Percentiles rank a stretch among this genome's conserved stretches.
Evolutionary conservation across 139 green algal species (phyloP).

Genomic region (Tetratostichococcus sp.): DNA sequence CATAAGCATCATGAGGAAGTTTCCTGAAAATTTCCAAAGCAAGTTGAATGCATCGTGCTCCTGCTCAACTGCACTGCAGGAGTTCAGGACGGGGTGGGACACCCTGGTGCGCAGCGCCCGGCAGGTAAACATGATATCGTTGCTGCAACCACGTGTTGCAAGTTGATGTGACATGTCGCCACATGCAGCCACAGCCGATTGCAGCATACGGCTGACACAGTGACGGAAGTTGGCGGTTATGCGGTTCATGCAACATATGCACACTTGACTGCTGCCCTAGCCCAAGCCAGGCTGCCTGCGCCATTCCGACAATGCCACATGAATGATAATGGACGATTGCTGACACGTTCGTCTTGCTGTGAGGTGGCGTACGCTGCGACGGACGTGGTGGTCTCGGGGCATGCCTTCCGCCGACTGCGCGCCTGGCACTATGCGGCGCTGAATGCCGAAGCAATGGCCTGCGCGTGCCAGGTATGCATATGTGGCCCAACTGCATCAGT

Average conservation of each 20-base stretch:
- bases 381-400: constrained; percentile 34
- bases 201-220: no score
- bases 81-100: constrained; percentile 45
- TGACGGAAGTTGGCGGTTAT: not conserved
- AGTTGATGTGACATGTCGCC: no score
- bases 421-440: constrained; percentile 35
- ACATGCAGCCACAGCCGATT: no score
- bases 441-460: not conserved
- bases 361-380: constrained; percentile 53
- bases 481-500: not conserved
- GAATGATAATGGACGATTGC: no score
- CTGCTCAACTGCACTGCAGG: not conserved
- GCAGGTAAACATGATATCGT: not conserved
- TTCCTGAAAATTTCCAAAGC: no score
- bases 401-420: constrained; percentile 40
- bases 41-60: not conserved
- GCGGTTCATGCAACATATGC: no score
- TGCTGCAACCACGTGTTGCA: not conserved
- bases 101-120: not conserved
- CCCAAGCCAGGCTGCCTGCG: no score
- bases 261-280: not conserved
- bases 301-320: no score
- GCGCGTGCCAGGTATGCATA: not conserved
- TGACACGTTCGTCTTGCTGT: no score
- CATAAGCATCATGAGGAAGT: no score